Evolutionary conservation across 2,329 filamentous ascomycete genomes (phyloP).

Genomic region (Akanthomyces dipterigenus): DNA sequence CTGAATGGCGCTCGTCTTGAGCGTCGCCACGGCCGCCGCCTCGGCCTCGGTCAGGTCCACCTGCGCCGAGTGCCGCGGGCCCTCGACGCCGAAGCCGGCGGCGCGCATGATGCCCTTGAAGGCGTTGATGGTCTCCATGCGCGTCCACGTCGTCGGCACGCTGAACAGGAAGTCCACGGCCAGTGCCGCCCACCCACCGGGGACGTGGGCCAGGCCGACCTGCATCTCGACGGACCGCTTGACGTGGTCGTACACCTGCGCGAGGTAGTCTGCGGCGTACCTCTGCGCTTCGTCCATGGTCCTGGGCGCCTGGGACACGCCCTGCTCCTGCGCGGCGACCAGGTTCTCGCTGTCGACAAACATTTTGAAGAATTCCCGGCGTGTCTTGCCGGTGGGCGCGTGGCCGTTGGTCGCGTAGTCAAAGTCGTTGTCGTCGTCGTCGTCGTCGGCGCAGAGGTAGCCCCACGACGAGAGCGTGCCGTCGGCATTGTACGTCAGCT

Average conservation of each 20-base stretch:
- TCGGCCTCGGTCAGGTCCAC: slow-evolving; percentile 43
- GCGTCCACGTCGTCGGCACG: slow-evolving; percentile 51
- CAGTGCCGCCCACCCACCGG: slow-evolving; percentile 36
- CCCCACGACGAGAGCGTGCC: slow-evolving; percentile 43
- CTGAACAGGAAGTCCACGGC: slow-evolving; percentile 49
- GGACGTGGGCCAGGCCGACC: slow-evolving; percentile 27
- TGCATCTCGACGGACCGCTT: slow-evolving; percentile 37
- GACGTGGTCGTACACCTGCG: slow-evolving; percentile 41
- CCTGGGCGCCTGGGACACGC: slow-evolving; percentile 35
- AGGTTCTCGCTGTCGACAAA: slow-evolving; percentile 43
- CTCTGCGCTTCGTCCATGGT: slow-evolving; percentile 36
- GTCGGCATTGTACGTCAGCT: slow-evolving; percentile 39
- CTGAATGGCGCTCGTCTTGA: slow-evolving; percentile 33
- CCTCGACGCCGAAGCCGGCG: slow-evolving; percentile 42
- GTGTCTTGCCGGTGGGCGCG: slow-evolving; percentile 23
- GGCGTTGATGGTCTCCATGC: slow-evolving; percentile 40
- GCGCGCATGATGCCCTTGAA: slow-evolving; percentile 41
- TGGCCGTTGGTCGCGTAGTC: slow-evolving; percentile 18
- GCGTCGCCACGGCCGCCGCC: slow-evolving; percentile 39
- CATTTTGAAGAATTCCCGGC: slow-evolving; percentile 49
- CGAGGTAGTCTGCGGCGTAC: slow-evolving; percentile 43
- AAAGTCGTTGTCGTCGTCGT: slow-evolving; percentile 36
- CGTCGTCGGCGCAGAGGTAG: slow-evolving; percentile 42
- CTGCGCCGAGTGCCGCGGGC: slow-evolving; percentile 29
- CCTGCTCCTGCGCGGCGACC: slow-evolving; percentile 33